A percentile compares a stretch with the other conserved stretches of the same genome.
These are phyloP conservation scores for Solanum appendiculatum DNA, from an alignment of 257 asterid species.

Conservation along the genomic window DNA sequence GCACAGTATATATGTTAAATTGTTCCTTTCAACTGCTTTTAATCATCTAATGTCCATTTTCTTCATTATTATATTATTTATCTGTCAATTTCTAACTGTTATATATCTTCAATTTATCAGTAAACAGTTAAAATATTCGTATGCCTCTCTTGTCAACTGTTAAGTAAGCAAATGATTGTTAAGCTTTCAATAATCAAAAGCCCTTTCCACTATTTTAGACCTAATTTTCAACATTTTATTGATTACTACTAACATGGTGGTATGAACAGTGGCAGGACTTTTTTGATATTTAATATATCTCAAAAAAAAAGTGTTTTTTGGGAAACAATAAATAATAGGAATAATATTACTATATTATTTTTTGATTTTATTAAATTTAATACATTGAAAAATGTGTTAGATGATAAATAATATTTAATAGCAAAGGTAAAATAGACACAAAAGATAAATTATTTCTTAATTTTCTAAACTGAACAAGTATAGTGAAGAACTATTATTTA, in stretches of 20 bases:
- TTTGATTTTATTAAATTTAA: too few relatives aligned
- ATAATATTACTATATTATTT: too few relatives aligned
- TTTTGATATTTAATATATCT: too few relatives aligned
- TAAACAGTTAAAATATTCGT: neutral
- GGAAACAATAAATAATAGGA: too few relatives aligned
- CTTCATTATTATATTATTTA: neutral
- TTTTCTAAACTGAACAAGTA: too few relatives aligned
- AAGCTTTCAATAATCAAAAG: neutral
- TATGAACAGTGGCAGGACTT: neutral
- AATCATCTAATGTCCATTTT: neutral
- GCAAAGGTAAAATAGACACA: too few relatives aligned
- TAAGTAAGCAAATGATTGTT: neutral
- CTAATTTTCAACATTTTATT: neutral
- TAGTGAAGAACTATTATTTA: too few relatives aligned
- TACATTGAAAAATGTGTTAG: too few relatives aligned
- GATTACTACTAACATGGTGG: neutral
- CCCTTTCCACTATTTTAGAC: neutral
- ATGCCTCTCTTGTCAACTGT: neutral
- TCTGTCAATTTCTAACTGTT: too few relatives aligned
- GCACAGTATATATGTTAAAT: neutral
- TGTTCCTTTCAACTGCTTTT: neutral
- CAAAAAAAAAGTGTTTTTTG: too few relatives aligned
- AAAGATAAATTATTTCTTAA: too few relatives aligned
- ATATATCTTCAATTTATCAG: neutral
- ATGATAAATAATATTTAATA: too few relatives aligned